phyloP scores from a whole-genome alignment of 306 rosid species.

The Trifolium subterraneum region DNA sequence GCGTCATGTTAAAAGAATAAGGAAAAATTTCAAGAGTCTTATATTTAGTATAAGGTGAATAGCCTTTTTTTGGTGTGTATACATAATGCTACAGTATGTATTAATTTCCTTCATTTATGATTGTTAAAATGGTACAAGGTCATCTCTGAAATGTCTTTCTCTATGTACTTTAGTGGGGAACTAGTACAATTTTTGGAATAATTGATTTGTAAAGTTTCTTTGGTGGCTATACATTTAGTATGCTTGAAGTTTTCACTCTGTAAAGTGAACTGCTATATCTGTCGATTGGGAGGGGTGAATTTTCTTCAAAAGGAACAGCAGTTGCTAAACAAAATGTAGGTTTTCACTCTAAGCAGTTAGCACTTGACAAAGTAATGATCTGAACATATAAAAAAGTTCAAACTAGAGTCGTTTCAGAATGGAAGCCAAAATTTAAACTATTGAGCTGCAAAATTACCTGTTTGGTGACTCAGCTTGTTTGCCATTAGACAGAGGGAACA shows the following conservation, averaged over 20 bases:
- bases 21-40: not conserved
- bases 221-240: not conserved
- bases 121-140: conserved; percentile 21
- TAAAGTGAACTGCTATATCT: not conserved
- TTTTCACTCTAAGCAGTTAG: not conserved
- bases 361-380: not conserved
- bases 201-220: not conserved
- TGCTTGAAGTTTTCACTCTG: not conserved
- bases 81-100: conserved; percentile 6
- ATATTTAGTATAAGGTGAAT: not conserved
- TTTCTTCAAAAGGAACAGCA: not conserved
- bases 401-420: not conserved
- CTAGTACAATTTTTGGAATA: not conserved
- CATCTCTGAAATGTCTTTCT: not conserved
- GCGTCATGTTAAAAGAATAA: not conserved
- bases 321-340: not conserved
- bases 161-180: conserved; percentile 20
- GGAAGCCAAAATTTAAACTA: conserved; percentile 1
- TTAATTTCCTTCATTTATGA: conserved; percentile 17
- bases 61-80: not conserved
- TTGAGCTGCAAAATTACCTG: not conserved
- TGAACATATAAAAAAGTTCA: conserved; percentile 14
- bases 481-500: not conserved
- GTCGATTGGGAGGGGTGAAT: not conserved
- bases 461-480: not conserved